Base-by-base conservation (phyloP, 768 basidiomycete genomes). In the Kwoniella dejecticola region DNA sequence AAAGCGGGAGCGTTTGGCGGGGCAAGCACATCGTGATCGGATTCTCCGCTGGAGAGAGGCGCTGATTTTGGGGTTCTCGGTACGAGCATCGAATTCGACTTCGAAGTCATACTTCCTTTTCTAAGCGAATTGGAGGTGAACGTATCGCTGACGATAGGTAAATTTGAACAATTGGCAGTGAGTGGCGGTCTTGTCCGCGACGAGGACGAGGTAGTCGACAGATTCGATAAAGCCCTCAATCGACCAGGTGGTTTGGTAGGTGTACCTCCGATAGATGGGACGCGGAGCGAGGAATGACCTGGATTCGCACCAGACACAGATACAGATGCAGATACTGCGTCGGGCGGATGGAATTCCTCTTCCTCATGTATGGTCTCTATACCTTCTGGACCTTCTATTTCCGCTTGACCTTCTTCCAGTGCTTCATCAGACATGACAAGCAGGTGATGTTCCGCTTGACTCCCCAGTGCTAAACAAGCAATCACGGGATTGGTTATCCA, bases 401-500 rank as follows among this genome's bases (percentile, higher is more conserved):
- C 26, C 48, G 30, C 48, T 50, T 50, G 48, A 31, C 40, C 52
- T 23, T 21, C 4, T 38, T 53, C 36, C 15, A 38, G 12, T 11
- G 26, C 21, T 29, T 30, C 62, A 21, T 53, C 61, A n/a, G 54
- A 42, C 4, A 77, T 62, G 1, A 76, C 64, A 46, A 79, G 41
- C 33, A 79, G 64, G 61, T 75, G 71, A 62, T 76, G 76, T 44
- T 78, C 76, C 41, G 78, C 74, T 61, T 79, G 78, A 54, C 69
- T 72, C 1, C 78, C 78, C 10, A 79, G 57, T 6, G 77, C 76
- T 41, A 79, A 52, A 10, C 68, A 41, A 0, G 78, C 78, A 57
- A 79, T 77, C 15, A 79, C 58, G 0, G 78, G 78, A 62, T 79
- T 79, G 12, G 78, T 79, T 19, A 77, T 45, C 71, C 72, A 72